A percentile compares a stretch with the other conserved stretches of the same genome.
phyloP scores from a whole-genome alignment of 108 stramenopile species.

The Nitzschia inconspicua region DNA sequence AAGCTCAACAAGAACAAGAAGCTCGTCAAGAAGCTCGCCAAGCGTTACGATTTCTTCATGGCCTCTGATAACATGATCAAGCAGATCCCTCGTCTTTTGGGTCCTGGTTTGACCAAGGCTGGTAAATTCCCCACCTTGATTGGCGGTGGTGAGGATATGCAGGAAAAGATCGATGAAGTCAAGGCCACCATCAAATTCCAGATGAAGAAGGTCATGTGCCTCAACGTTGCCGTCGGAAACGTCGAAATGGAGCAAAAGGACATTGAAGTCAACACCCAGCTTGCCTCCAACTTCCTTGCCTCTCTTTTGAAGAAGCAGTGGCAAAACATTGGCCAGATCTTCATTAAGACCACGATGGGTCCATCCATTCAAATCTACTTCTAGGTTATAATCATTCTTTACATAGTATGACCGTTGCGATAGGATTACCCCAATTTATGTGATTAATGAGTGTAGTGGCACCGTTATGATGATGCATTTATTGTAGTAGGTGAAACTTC shows the following conservation, averaged over 20 bases:
- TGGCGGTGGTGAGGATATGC: conserved; percentile 88
- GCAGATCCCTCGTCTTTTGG: conserved; percentile 99
- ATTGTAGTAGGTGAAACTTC: no score
- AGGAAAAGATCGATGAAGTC: conserved; percentile 98
- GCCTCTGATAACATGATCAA: conserved; percentile 99
- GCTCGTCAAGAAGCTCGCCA: conserved; percentile 99
- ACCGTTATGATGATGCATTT: no score
- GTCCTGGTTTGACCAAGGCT: conserved; percentile 99
- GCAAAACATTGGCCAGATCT: conserved; percentile 99
- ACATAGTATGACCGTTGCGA: no score
- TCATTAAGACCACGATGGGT: conserved; percentile 99
- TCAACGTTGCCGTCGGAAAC: conserved; percentile 98
- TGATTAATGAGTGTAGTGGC: no score
- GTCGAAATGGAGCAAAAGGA: conserved; percentile 88
- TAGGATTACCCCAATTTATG: no score
- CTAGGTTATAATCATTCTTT: no score
- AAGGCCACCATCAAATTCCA: conserved; percentile 99
- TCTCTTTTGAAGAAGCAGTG: conserved; percentile 99
- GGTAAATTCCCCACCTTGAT: conserved; percentile 99
- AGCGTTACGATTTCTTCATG: conserved; percentile 99
- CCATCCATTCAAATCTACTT: conserved; percentile 98
- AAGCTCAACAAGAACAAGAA: conserved; percentile 99
- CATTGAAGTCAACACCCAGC: conserved; percentile 95
- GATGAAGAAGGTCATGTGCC: conserved; percentile 99
- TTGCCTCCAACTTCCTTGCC: conserved; percentile 98